Conservation (phyloP, 345 rosid species). For the Pelargonium nanum region DNA sequence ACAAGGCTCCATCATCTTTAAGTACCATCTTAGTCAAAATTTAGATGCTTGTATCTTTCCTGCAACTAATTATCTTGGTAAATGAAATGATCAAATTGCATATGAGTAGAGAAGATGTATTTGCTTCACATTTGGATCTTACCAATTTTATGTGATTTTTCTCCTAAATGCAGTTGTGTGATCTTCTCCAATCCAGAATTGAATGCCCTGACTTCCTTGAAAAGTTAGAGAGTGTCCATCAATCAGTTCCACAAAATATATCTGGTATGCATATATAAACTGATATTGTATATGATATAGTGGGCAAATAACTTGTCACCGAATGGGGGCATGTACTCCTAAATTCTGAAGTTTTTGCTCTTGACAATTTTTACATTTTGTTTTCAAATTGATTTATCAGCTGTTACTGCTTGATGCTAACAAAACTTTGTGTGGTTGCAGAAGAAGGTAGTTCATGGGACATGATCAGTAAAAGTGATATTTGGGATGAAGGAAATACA, state of each 20-base stretch:
- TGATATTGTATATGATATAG: neutral
- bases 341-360: constrained; percentile 3
- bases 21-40: neutral
- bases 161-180: constrained; percentile 51
- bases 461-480: constrained; percentile 58
- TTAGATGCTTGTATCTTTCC: no score
- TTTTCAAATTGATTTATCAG: neutral
- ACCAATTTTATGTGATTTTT: constrained; percentile 2
- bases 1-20: neutral
- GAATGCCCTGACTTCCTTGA: constrained; percentile 66
- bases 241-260: constrained; percentile 31
- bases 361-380: neutral
- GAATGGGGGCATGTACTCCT: neutral
- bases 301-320: neutral
- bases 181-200: constrained; percentile 77
- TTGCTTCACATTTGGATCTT: constrained; percentile 1
- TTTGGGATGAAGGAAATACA: constrained; percentile 45
- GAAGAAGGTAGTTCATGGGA: constrained; percentile 88
- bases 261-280: constrained; percentile 24
- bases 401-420: constrained; percentile 2
- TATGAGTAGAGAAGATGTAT: neutral
- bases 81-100: neutral
- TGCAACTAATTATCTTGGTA: neutral
- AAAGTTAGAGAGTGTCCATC: constrained; percentile 56
- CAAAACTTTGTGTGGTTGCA: constrained; percentile 18